Evolutionary conservation across 495 filamentous ascomycete species (phyloP), one percentile per base, ranked within the genome.

Genomic region (Pseudoneurospora amorphoporcata): DNA sequence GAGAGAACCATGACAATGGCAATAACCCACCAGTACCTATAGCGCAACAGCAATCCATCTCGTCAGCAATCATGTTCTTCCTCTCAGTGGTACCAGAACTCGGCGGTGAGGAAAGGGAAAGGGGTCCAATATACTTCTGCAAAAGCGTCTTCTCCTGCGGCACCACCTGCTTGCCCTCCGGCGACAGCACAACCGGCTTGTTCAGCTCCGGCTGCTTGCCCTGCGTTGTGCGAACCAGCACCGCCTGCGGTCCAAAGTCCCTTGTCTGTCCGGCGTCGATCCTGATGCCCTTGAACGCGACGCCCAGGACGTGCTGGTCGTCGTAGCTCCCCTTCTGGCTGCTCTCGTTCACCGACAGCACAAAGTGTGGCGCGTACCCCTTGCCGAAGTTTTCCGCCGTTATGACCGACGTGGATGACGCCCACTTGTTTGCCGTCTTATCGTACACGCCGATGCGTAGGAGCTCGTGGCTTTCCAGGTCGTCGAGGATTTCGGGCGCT

Each of bases 131-230:
- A 77, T 82, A 92, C 89, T 91, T 92, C 80, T 92, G 91, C 65
- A 92, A 79, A 74, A 92, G 88, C 0, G 84, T 84, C 86, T 92
- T 92, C 86, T 92, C 89, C 78, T 81, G 85, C 68, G 81, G 85
- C 61, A 85, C 79, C 29, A 83, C 83, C 70, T 81, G 83, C 80
- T 84, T 89, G 10, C 91, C 91, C 75, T 91, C 88, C 0, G 85
- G 77, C 72, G 82, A 85, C 72, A 92, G 75, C 53, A 92, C 88
- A 4, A 92, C 81, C 3, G 90, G 89, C 77, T 85, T 89, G 75
- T 92, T 92, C 74, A 92, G 79, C 70, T 83, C 82, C 2, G 89
- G 88, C 76, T 86, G 82, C 75, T 83, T 84, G 10, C 88, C 90
- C 2, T 70, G 75, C 61, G 68, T 78, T n/a, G 80, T 77, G n/a